A percentile compares a stretch with the other conserved stretches of the same genome.
phyloP scores from a whole-genome alignment of 2,329 filamentous ascomycete species.

The Raffaelea arxii region DNA sequence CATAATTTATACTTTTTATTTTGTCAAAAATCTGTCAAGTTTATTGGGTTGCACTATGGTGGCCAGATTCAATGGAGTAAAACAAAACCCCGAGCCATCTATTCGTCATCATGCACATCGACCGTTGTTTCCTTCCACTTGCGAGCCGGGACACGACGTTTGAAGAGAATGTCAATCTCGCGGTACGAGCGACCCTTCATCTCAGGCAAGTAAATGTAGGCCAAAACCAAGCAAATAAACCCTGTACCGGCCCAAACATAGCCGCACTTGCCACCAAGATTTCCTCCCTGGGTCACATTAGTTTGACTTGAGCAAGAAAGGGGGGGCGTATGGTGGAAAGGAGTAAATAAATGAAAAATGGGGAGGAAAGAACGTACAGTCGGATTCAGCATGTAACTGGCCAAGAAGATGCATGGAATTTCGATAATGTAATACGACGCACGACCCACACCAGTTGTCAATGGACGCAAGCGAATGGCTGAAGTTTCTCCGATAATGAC shows the following conservation, averaged over 20 bases:
- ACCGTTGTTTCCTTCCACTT: conserved; percentile 45
- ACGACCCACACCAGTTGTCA: conserved; percentile 20
- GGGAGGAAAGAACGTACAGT: conserved; percentile 8
- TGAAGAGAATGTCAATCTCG: conserved; percentile 52
- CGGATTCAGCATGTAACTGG: conserved; percentile 28
- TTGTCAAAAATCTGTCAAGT: too few relatives aligned
- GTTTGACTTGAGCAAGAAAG: conserved; percentile 21
- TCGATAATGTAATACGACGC: conserved; percentile 19
- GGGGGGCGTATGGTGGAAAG: conserved; percentile 12
- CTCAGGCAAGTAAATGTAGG: conserved; percentile 42
- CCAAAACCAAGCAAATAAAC: conserved; percentile 39
- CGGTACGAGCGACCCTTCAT: conserved; percentile 49
- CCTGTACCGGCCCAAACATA: conserved; percentile 51
- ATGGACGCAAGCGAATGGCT: conserved; percentile 21
- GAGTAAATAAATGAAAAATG: background rate
- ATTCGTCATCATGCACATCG: conserved; percentile 53
- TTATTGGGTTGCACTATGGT: too few relatives aligned
- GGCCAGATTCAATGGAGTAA: too few relatives aligned
- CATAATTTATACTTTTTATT: too few relatives aligned
- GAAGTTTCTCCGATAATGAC: conserved; percentile 28
- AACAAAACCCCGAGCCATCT: too few relatives aligned
- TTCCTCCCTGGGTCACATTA: conserved; percentile 17
- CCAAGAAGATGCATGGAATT: conserved; percentile 17
- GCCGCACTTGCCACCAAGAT: conserved; percentile 45
- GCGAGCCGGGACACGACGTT: conserved; percentile 41